Evolutionary conservation across 805 yeast genomes (phyloP), one percentile per base, ranked within the genome.

Genomic region (Metschnikowia reukaufii): DNA sequence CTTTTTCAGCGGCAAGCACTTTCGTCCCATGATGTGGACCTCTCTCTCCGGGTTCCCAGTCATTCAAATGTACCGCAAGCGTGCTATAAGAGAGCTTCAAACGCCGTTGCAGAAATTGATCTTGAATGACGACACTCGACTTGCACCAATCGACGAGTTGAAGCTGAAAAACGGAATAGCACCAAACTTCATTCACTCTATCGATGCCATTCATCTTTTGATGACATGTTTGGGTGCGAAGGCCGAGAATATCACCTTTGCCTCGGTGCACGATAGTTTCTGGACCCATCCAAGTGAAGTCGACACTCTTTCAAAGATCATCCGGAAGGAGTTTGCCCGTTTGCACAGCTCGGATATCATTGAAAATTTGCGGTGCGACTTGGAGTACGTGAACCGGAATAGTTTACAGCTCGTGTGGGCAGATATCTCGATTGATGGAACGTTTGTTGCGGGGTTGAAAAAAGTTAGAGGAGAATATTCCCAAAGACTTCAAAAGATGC

Each of bases 151-250:
- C 33, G 62, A 66, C 46, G 44, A 34, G 20, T 40, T 52, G 19
- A 70, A 65, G 45, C 76, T 70, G 47, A 19, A 58, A 33, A 68
- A 65, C 48, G 75, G 65, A 9, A 58, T 73, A 6, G 74, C 77
- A 0, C 76, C 77, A 3, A 73, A 73, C 45, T 72, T 67, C 50
- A 66, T 73, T 36, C 77, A 73, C 48, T 70, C 74, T 9, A 47
- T 72, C 9, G 77, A 73, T 49, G 65, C 76, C 2, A 57, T 63
- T 4, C 77, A 73, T 48, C 58, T 73, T 59, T 47, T 60, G 21
- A 62, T 71, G 66, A 70, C 76, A 1, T 57, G 67, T 34, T 38
- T 62, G 25, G 59, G 59, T 4, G 63, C 68, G 8, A 39, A 54
- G 7, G 18, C 39, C 4, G 39, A 42, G 2, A 44, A 43, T 1